Evolutionary conservation across 2,329 filamentous ascomycete genomes (phyloP).

Genomic region (Aspergillus sp.): DNA sequence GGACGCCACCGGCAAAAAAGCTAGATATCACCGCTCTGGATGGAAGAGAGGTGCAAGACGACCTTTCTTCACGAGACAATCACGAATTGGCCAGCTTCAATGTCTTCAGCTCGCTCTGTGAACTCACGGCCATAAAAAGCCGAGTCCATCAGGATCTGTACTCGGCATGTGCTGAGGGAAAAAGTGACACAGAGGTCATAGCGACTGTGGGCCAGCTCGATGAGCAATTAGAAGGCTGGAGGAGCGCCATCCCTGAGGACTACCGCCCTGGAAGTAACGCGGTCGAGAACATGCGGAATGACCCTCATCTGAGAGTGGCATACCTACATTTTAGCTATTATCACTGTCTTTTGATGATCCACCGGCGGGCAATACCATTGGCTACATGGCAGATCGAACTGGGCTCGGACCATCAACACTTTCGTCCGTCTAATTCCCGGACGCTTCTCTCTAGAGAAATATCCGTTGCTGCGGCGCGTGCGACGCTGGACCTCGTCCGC

Average conservation of each 20-base stretch:
- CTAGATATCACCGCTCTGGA: background rate
- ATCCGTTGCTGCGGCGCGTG: constrained; percentile 1
- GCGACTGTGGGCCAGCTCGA: background rate
- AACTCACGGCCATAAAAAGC: background rate
- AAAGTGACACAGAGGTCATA: background rate
- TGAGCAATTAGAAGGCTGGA: constrained; percentile 3
- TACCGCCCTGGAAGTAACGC: background rate
- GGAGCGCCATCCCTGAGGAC: background rate
- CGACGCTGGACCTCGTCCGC: background rate
- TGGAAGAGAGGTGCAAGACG: background rate
- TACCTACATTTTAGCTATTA: constrained; percentile 3
- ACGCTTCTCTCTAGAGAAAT: background rate
- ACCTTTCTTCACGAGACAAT: background rate
- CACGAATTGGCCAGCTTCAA: background rate
- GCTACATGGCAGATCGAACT: background rate
- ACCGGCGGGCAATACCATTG: background rate
- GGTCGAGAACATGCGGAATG: background rate
- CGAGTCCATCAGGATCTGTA: constrained; percentile 3
- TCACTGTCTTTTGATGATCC: constrained; percentile 1
- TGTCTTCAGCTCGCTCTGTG: background rate
- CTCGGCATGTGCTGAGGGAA: background rate
- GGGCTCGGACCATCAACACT: background rate
- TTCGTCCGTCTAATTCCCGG: background rate
- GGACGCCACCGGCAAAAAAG: background rate
- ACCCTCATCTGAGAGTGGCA: background rate